phyloP scores from a whole-genome alignment of 352 stramenopile species.

The Thalassiosira exigua region DNA sequence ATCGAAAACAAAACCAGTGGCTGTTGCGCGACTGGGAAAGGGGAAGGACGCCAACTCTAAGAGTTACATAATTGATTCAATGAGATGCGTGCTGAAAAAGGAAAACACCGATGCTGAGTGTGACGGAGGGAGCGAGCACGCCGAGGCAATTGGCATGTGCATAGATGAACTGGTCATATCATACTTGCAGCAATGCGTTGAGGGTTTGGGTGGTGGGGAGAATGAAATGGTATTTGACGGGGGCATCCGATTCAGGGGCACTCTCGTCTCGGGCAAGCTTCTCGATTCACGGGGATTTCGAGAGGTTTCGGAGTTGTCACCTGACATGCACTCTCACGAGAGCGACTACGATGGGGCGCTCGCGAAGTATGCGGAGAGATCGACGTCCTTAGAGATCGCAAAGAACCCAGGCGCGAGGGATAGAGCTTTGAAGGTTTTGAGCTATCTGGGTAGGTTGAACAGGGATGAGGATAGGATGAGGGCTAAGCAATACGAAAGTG shows the following conservation, averaged over 20 bases:
- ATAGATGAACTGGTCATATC: conserved; percentile 75
- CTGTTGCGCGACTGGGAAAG: conserved; percentile 64
- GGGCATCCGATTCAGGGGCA: conserved; percentile 75
- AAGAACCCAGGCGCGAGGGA: conserved; percentile 65
- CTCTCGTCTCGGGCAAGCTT: conserved; percentile 61
- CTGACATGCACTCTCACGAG: conserved; percentile 80
- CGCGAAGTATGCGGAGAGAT: conserved; percentile 65
- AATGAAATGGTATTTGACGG: conserved; percentile 53
- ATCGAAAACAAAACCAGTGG: conserved; percentile 57
- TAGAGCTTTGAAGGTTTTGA: conserved; percentile 74
- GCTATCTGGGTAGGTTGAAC: conserved; percentile 65
- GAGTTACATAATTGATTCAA: conserved; percentile 68
- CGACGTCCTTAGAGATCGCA: conserved; percentile 30
- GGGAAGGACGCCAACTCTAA: conserved; percentile 28
- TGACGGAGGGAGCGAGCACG: conserved; percentile 77
- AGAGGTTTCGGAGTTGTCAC: conserved; percentile 57
- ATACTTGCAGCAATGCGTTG: conserved; percentile 49
- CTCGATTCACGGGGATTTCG: conserved; percentile 75
- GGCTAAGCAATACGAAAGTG: conserved; percentile 10
- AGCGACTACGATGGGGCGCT: conserved; percentile 66
- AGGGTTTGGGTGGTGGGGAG: not conserved
- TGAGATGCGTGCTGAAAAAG: conserved; percentile 79
- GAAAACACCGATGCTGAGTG: conserved; percentile 74
- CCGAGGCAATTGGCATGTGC: conserved; percentile 72
- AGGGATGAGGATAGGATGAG: conserved; percentile 36